Evolutionary conservation across 2,329 filamentous ascomycete genomes (phyloP), one percentile per base, ranked within the genome.

Genomic region (Scortechinia acanthostroma): DNA sequence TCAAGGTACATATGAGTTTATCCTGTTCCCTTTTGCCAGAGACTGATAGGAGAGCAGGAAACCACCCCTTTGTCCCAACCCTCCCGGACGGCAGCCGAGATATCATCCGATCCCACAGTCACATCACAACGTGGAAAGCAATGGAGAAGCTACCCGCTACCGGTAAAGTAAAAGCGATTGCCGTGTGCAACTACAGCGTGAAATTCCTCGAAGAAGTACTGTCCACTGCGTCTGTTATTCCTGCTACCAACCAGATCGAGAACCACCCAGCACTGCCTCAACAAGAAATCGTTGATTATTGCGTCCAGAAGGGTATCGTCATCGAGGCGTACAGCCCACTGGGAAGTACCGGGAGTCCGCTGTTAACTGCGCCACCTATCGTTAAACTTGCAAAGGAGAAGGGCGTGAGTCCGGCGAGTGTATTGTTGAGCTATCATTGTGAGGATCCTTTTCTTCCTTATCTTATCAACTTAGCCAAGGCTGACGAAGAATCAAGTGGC

Each of bases 171-270:
- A 10, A n/a, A 10, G 10, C 10, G 10, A 30, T 30, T 30, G 25
- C 10, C 25, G 25, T 30, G 25, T 30, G 25, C 25, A 30, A 30
- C n/a, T 30, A n/a, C n/a, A n/a, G n/a, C n/a, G n/a, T n/a, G n/a
- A n/a, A n/a, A n/a, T n/a, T n/a, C n/a, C n/a, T n/a, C n/a, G n/a
- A n/a, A n/a, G n/a, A n/a, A n/a, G n/a, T n/a, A n/a, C n/a, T n/a
- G n/a, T 73, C 77, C 10, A 72, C 70, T 51, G 77, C 71, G 66
- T 82, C 81, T 71, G 63, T 74, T 50, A 63, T 73, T 43, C 77
- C 77, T 14, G 83, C 86, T 16, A 86, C 88, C 52, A 91, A 91
- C 75, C 87, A 93, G 66, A 77, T 89, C 60, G 87, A 91, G 66
- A 74, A 90, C 17, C 86, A 91, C 67, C 86, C 86, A 25, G 85